Base-by-base conservation (phyloP, 192 early-diverging fungal species). In the Coemansia reversa region DNA sequence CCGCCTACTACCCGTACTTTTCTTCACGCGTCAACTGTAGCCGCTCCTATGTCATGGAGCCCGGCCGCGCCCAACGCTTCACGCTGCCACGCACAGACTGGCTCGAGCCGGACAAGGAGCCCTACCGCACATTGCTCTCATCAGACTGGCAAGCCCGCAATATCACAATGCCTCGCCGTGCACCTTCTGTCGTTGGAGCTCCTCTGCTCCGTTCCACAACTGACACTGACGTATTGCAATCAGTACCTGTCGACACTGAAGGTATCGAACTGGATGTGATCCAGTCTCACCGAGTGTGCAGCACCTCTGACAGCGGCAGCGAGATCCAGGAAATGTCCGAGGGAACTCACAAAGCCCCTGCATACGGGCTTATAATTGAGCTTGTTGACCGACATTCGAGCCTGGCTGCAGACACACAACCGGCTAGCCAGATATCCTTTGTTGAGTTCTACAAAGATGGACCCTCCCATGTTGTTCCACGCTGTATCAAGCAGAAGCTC, bases 111-210 rank as follows among this genome's bases (percentile, higher is more conserved):
- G 55, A 27, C 49, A 51, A 69, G 51, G 76, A 79, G 56, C 76
- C 76, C 35, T 79, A 70, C 29, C 55, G 67, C 27, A 73, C 70
- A 7, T 49, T 79, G 60, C 48, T 60, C 9, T 79, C 76, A 23
- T 70, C 76, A 25, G 76, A 79, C 63, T 79, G 76, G 70, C 76
- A 79, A 60, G 63, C 76, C 19, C 59, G 76, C 12, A 69, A 64
- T 52, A 57, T 51, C 3, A 22, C 52, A 25, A 18, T 48, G 23
- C 39, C 27, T 33, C 27, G 49, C 25, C 30, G 32, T 12, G 35
- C 42, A 22, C 9, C 16, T 28, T 27, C 49, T 16, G 23, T 33
- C 3, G 27, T 62, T 3, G 45, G 23, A 3, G 20, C 68, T 1
- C 22, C 28, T 56, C 48, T 25, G 7, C 60, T 49, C 27, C 1